phyloP scores from a whole-genome alignment of 2,329 filamentous ascomycete species.

The Colletotrichum sp. region DNA sequence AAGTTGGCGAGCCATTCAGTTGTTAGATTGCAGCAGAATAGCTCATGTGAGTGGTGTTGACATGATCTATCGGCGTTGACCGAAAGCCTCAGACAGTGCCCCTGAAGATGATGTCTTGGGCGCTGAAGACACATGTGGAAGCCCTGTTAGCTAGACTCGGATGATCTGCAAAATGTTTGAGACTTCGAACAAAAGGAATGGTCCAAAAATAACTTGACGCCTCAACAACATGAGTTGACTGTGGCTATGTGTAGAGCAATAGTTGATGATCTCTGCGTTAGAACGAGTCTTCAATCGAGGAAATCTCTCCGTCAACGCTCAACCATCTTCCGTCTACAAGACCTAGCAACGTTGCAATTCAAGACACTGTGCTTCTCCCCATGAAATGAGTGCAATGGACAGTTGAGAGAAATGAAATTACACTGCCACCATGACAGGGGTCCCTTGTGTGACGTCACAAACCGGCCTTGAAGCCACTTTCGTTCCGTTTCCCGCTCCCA shows the following conservation, averaged over 20 bases:
- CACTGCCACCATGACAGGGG: not conserved
- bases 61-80: not conserved
- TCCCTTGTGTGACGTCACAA: conserved; percentile 5
- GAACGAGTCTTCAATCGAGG: not conserved
- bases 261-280: not conserved
- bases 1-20: conserved; percentile 3
- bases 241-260: not conserved
- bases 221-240: not conserved
- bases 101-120: not conserved
- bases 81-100: not conserved
- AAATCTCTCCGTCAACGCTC: not conserved
- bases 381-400: not conserved
- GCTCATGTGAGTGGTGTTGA: not conserved
- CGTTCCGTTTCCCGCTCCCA: not conserved
- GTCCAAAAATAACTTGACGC: not conserved
- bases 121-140: not conserved
- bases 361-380: not conserved
- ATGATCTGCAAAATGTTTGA: not conserved
- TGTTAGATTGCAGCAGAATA: not conserved
- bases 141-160: not conserved
- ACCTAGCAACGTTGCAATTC: not conserved
- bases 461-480: not conserved
- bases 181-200: not conserved
- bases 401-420: not conserved
- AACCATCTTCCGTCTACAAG: not conserved